Evolutionary conservation across 768 basidiomycete genomes (phyloP), one percentile per base, ranked within the genome.

Genomic region (Hydnomerulius pinastri): DNA sequence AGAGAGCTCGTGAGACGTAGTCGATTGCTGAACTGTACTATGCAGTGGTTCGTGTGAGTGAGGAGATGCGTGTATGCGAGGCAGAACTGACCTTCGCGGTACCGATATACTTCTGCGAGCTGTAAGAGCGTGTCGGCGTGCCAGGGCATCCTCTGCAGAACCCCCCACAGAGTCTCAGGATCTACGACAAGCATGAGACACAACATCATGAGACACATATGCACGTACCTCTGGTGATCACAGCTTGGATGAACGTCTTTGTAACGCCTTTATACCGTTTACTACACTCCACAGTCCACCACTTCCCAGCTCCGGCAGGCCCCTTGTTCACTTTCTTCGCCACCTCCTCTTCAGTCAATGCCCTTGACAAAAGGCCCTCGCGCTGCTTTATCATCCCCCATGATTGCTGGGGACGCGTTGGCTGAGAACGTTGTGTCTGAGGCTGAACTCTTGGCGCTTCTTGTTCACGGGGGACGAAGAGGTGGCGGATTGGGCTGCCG

Each of bases 81-180:
- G n/a, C n/a, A n/a, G n/a, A n/a, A n/a, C n/a, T n/a, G n/a, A n/a
- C n/a, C n/a, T n/a, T n/a, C n/a, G n/a, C n/a, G n/a, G n/a, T n/a
- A n/a, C n/a, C n/a, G n/a, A n/a, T n/a, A n/a, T n/a, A n/a, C n/a
- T n/a, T 95, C 92, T 3, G 89, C 83, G 12, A 95, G 71, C 60
- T 95, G 92, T 2, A 96, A 76, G 2, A 93, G 74, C 0, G 92
- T 92, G 64, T 96, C 93, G 1, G 86, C 87, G 59, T 96, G 94
- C 81, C 90, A 96, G 0, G 90, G 90, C 36, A 86, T 77, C 24
- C 79, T 79, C n/a, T 80, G 75, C 12, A 93, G 62, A 4, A 95
- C 72, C 23, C 82, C 78, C 66, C 82, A 86, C 40, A 98, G 79
- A 2, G 81, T 81, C 51, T 88, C 80, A 3, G 87, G 88, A 60